These are phyloP conservation scores for Boletus rubescentipes DNA, from an alignment of 768 basidiomycete species.

Conservation along the genomic window DNA sequence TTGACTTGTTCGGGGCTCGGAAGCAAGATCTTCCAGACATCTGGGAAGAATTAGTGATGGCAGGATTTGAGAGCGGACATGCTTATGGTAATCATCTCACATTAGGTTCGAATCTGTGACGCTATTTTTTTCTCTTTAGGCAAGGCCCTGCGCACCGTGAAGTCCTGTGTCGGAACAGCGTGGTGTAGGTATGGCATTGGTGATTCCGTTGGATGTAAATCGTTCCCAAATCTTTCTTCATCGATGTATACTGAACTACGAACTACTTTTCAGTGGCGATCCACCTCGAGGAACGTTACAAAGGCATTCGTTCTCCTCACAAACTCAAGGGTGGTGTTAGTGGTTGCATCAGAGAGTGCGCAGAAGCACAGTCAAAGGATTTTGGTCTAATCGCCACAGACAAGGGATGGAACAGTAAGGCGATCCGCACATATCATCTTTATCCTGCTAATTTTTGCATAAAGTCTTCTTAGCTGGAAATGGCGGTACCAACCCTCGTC, in stretches of 20 bases:
- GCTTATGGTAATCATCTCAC: conserved; percentile 55
- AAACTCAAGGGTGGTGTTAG: conserved; percentile 78
- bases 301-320: conserved; percentile 67
- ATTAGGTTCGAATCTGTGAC: not conserved
- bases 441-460: not conserved
- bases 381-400: conserved; percentile 76
- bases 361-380: conserved; percentile 73
- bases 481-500: conserved; percentile 60
- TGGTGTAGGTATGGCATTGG: conserved; percentile 75
- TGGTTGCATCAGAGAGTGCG: conserved; percentile 74
- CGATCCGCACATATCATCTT: not conserved
- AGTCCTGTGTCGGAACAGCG: conserved; percentile 72
- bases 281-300: conserved; percentile 69
- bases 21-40: conserved; percentile 70
- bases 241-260: not conserved
- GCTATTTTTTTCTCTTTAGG: conserved; percentile 18
- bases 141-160: conserved; percentile 67
- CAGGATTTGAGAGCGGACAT: conserved; percentile 76
- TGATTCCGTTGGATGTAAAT: conserved; percentile 60
- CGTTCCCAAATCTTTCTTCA: not conserved
- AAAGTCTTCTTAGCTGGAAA: conserved; percentile 60
- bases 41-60: conserved; percentile 59
- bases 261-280: conserved; percentile 49
- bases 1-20: conserved; percentile 70
- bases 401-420: conserved; percentile 72